Conservation (phyloP, 140 eudicot genomes). For the Oenanthe javanica region DNA sequence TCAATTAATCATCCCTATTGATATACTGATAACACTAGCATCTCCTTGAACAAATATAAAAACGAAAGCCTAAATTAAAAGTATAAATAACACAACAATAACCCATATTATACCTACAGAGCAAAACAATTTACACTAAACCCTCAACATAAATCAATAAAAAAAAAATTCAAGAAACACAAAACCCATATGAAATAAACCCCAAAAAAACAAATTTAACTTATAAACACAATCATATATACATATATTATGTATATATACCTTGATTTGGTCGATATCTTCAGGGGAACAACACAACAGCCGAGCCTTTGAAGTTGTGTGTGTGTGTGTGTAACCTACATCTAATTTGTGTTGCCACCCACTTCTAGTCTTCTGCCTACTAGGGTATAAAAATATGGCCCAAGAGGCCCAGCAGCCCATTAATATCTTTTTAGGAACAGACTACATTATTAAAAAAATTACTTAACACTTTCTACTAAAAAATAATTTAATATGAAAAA, state of each 20-base stretch:
- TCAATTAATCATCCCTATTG: too few species aligned
- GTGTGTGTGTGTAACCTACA: too few species aligned
- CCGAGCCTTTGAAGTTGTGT: too few species aligned
- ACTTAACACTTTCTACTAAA: too few species aligned
- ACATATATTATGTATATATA: background rate
- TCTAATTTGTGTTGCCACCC: too few species aligned
- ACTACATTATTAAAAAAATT: too few species aligned
- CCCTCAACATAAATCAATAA: background rate
- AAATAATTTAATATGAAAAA: too few species aligned
- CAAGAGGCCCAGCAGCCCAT: too few species aligned
- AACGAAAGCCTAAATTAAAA: background rate
- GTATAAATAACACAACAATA: background rate
- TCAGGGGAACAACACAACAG: too few species aligned
- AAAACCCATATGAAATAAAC: conserved; percentile 6
- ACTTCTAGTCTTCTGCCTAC: too few species aligned
- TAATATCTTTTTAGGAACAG: too few species aligned
- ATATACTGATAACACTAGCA: background rate
- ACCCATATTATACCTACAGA: background rate
- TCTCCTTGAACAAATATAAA: background rate
- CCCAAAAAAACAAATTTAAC: background rate
- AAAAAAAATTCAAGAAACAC: background rate
- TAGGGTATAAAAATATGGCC: too few species aligned
- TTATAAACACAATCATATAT: background rate
- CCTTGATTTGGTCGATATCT: conserved; percentile 23
- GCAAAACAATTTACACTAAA: background rate